phyloP scores from a whole-genome alignment of 768 basidiomycete species.

The Butyriboletus loyo region DNA sequence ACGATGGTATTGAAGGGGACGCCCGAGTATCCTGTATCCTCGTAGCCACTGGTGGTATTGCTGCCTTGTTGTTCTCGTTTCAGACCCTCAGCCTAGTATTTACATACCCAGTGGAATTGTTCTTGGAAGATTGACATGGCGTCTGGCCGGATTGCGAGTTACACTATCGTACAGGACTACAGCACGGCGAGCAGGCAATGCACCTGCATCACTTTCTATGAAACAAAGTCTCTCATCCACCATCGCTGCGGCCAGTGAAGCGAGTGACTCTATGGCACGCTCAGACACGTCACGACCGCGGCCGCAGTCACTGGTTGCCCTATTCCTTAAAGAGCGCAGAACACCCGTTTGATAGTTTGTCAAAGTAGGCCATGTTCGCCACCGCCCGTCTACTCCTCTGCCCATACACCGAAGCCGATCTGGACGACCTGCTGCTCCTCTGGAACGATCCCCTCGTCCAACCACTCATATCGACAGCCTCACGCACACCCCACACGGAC shows the following conservation, averaged over 20 bases:
- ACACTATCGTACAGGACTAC: background rate
- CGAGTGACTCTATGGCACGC: background rate
- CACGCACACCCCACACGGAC: conserved; percentile 5
- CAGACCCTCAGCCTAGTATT: too few relatives aligned
- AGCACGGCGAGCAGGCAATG: background rate
- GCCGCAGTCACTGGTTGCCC: conserved; percentile 14
- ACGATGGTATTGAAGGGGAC: background rate
- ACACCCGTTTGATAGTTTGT: background rate
- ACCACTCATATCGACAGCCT: conserved; percentile 13
- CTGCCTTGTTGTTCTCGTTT: too few relatives aligned
- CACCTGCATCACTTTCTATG: background rate
- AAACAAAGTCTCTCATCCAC: background rate
- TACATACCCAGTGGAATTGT: background rate
- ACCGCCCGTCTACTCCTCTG: conserved; percentile 36
- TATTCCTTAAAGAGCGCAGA: background rate
- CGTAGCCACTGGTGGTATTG: too few relatives aligned
- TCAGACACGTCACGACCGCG: conserved; percentile 10
- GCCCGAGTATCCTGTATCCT: background rate
- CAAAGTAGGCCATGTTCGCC: conserved; percentile 19
- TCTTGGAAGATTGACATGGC: background rate
- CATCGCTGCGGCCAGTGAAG: conserved; percentile 5
- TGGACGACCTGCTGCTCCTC: conserved; percentile 28
- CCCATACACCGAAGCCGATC: conserved; percentile 31
- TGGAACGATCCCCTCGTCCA: conserved; percentile 32
- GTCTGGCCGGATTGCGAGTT: background rate